Conservation (phyloP, 75 land plant species). For the Pinus albicaulis region DNA sequence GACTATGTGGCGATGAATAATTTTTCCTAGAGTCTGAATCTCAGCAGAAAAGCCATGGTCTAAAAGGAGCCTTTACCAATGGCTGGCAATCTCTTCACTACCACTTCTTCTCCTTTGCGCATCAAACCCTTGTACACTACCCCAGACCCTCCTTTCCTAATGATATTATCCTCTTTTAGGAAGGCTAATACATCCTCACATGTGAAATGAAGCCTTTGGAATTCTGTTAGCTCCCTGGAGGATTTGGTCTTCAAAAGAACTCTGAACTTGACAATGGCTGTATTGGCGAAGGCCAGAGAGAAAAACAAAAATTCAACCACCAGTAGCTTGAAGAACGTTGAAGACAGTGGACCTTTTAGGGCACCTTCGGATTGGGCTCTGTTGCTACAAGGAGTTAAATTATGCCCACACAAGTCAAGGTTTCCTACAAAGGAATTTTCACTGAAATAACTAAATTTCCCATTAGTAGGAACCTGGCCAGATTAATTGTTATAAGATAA, state of each 20-base stretch:
- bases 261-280: constrained; percentile 10
- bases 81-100: constrained; percentile 69
- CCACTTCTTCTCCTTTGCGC: constrained; percentile 73
- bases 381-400: neutral
- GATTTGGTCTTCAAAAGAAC: constrained; percentile 1
- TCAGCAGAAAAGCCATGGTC: constrained; percentile 89
- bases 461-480: constrained; percentile 24
- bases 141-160: constrained; percentile 87
- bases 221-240: constrained; percentile 42
- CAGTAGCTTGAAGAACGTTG: neutral
- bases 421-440: constrained; percentile 33
- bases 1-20: constrained; percentile 84
- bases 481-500: constrained; percentile 56
- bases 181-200: constrained; percentile 44
- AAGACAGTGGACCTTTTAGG: neutral
- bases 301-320: constrained; percentile 3
- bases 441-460: constrained; percentile 27
- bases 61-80: constrained; percentile 38
- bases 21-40: constrained; percentile 76
- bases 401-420: constrained; percentile 34
- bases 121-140: constrained; percentile 70
- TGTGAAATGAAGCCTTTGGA: constrained; percentile 47
- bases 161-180: constrained; percentile 59
- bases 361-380: neutral
- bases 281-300: constrained; percentile 3